Evolutionary conservation across 1,284 basidiomycete species (phyloP).

Genomic region (Cryptococcus neoformans): DNA sequence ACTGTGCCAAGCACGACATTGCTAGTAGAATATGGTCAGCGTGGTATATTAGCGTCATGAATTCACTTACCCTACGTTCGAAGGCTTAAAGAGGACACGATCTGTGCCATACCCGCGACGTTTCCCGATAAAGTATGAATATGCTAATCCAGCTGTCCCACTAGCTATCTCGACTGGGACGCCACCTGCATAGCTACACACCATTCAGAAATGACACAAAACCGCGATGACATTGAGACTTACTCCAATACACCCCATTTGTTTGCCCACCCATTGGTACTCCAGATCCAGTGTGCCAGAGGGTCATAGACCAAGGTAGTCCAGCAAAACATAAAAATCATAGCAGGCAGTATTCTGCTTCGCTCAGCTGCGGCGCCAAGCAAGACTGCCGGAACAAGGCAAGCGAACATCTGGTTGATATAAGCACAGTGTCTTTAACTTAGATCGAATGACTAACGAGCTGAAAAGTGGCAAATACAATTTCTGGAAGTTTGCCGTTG

Average conservation of each 20-base stretch:
- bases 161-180: slow-evolving; percentile 92
- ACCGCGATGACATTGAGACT: slow-evolving; percentile 11
- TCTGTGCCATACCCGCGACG: slow-evolving; percentile 68
- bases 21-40: slow-evolving; percentile 6
- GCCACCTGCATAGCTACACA: slow-evolving; percentile 59
- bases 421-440: neutral
- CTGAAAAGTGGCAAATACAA: slow-evolving; percentile 78
- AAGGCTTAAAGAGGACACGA: slow-evolving; percentile 82
- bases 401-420: slow-evolving; percentile 42
- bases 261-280: slow-evolving; percentile 76
- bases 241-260: slow-evolving; percentile 87
- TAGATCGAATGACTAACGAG: slow-evolving; percentile 57
- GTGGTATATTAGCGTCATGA: neutral
- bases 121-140: slow-evolving; percentile 63
- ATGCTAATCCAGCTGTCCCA: slow-evolving; percentile 80
- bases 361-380: slow-evolving; percentile 75
- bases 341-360: slow-evolving; percentile 78
- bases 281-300: slow-evolving; percentile 74
- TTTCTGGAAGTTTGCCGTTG: slow-evolving; percentile 55
- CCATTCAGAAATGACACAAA: neutral
- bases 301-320: slow-evolving; percentile 62
- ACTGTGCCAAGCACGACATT: slow-evolving; percentile 83
- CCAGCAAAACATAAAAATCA: slow-evolving; percentile 86
- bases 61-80: slow-evolving; percentile 66
- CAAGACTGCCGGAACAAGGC: slow-evolving; percentile 54